Conservation (phyloP, 352 stramenopile genomes). For the Globisporangium barbulae region DNA sequence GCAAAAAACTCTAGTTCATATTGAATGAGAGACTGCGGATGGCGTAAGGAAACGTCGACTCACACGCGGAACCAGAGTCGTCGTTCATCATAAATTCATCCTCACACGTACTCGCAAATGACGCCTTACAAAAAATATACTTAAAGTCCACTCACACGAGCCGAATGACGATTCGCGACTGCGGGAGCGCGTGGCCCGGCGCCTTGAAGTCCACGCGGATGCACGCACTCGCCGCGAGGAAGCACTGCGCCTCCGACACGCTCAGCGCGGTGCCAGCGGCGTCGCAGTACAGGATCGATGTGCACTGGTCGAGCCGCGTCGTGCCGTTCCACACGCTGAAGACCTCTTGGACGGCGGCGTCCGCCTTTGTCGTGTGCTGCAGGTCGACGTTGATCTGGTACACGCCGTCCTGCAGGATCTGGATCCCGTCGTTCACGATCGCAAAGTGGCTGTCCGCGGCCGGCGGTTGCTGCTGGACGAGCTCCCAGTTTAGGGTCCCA, state of each 20-base stretch:
- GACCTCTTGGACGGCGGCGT: slow-evolving; percentile 10
- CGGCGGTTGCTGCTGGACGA: slow-evolving; percentile 14
- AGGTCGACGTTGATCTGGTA: slow-evolving; percentile 49
- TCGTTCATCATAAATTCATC: too few species aligned
- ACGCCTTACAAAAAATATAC: too few species aligned
- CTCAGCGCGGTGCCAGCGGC: slow-evolving; percentile 17
- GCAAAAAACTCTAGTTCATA: too few species aligned
- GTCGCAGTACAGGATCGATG: slow-evolving; percentile 16
- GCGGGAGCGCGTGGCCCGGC: slow-evolving; percentile 17
- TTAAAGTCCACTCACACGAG: background rate
- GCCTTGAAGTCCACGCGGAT: slow-evolving; percentile 31
- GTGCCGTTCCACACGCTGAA: slow-evolving; percentile 41
- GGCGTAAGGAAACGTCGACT: too few species aligned
- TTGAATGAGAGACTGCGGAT: too few species aligned
- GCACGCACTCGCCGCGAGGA: slow-evolving; percentile 20
- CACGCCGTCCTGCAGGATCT: slow-evolving; percentile 26
- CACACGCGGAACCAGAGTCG: too few species aligned
- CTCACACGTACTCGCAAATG: too few species aligned
- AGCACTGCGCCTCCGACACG: slow-evolving; percentile 24
- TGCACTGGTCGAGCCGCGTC: slow-evolving; percentile 32
- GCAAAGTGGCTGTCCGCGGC: slow-evolving; percentile 17
- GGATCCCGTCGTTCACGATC: slow-evolving; percentile 29
- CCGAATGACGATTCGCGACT: slow-evolving; percentile 11
- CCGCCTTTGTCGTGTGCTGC: slow-evolving; percentile 28
- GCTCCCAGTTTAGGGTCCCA: slow-evolving; percentile 39